Conservation (phyloP, 2,329 filamentous ascomycete genomes). For the Xylaria sp. region DNA sequence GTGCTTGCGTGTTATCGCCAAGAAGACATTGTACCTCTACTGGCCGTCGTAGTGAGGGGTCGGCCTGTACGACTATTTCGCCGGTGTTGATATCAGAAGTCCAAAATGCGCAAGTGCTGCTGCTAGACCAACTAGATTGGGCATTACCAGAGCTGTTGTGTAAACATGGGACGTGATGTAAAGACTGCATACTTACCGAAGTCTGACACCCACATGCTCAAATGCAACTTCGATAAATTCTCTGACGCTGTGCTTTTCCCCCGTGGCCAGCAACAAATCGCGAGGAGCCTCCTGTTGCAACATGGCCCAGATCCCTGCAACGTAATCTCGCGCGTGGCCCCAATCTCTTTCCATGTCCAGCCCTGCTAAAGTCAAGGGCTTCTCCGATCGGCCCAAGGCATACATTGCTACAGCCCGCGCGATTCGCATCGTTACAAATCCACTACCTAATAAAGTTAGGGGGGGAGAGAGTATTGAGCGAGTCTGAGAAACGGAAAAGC, state of each 20-base stretch:
- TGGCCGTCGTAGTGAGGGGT: neutral
- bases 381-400: neutral
- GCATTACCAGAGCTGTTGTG: neutral
- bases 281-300: neutral
- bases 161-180: neutral
- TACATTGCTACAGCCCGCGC: neutral
- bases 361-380: neutral
- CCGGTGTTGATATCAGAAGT: neutral
- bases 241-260: neutral
- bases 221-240: neutral
- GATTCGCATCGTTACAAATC: neutral
- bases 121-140: neutral
- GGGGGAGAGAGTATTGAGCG: too few species aligned
- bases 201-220: neutral
- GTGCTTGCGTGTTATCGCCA: neutral
- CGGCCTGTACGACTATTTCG: neutral
- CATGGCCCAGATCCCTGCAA: neutral
- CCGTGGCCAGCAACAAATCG: neutral
- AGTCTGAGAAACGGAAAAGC: neutral
- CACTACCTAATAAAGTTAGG: neutral
- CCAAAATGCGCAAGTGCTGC: neutral
- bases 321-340: neutral
- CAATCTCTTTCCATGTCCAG: neutral
- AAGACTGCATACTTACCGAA: neutral
- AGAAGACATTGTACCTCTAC: slow-evolving; percentile 1